A percentile compares a stretch with the other conserved stretches of the same genome.
Evolutionary conservation across 2,329 filamentous ascomycete species (phyloP).

Genomic region (Emmonsia crescens): DNA sequence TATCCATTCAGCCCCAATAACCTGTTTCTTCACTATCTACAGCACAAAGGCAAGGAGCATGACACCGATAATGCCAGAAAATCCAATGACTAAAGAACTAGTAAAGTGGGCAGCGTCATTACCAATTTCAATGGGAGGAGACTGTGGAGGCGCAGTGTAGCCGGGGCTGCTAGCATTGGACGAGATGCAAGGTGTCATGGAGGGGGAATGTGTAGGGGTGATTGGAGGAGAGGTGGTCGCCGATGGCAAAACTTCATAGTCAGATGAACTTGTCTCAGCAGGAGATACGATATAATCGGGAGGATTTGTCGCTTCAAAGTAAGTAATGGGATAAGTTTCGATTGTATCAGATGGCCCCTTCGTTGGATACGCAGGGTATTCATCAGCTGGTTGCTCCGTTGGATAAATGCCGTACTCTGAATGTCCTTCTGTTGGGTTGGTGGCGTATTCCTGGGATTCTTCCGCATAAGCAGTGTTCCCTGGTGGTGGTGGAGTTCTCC

Average conservation of each 20-base stretch:
- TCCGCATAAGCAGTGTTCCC: too few relatives aligned
- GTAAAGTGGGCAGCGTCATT: neutral
- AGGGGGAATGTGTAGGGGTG: neutral
- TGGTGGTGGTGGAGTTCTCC: too few relatives aligned
- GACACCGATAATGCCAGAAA: neutral
- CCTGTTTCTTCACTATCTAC: neutral
- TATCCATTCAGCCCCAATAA: too few relatives aligned
- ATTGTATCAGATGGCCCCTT: neutral
- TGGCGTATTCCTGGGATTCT: neutral
- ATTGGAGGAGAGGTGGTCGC: neutral
- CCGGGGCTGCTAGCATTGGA: neutral
- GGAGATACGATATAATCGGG: neutral
- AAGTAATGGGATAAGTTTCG: neutral
- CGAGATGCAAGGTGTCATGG: neutral
- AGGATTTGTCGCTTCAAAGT: too few relatives aligned
- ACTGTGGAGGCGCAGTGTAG: neutral
- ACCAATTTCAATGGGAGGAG: neutral
- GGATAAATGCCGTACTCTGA: neutral
- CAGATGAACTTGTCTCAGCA: neutral
- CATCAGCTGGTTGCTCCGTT: neutral
- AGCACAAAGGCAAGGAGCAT: neutral
- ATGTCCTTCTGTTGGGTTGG: neutral
- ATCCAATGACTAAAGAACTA: neutral
- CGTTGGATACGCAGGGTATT: neutral
- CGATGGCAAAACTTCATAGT: neutral